Conservation (phyloP, 2,329 filamentous ascomycete species). For the Dactylonectria estremocensis region DNA sequence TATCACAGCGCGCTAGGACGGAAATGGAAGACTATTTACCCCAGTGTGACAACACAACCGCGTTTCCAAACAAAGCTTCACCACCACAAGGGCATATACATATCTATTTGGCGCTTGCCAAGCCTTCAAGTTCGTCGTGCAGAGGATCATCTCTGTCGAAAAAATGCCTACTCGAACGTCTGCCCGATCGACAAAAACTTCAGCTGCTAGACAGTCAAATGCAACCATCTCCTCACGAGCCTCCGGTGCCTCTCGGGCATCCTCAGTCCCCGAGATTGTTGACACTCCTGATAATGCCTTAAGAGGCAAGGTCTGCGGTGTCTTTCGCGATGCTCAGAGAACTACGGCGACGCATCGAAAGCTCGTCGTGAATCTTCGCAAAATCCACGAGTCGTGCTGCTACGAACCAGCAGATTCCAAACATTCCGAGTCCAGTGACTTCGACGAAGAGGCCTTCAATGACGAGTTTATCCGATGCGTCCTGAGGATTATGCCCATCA, state of each 20-base stretch:
- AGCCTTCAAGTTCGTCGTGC: constrained; percentile 11
- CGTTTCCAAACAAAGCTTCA: constrained; percentile 49
- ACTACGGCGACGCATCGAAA: constrained; percentile 94
- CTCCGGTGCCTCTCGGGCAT: constrained; percentile 64
- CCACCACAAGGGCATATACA: constrained; percentile 32
- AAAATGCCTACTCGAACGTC: constrained; percentile 67
- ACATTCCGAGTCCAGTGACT: constrained; percentile 72
- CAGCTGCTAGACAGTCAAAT: constrained; percentile 47
- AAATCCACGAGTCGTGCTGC: constrained; percentile 89
- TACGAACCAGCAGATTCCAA: constrained; percentile 72
- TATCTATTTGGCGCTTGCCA: constrained; percentile 14
- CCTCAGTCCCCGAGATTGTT: constrained; percentile 78
- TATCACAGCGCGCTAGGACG: constrained; percentile 45
- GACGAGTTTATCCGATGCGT: constrained; percentile 87
- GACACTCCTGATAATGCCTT: constrained; percentile 81
- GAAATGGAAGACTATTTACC: constrained; percentile 54
- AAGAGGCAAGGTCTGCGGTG: constrained; percentile 79
- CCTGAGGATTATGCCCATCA: constrained; percentile 85
- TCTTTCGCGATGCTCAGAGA: constrained; percentile 88
- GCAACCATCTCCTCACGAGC: constrained; percentile 52
- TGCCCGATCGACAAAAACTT: constrained; percentile 62
- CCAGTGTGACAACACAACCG: constrained; percentile 42
- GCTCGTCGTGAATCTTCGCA: constrained; percentile 87
- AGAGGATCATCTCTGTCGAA: constrained; percentile 22
- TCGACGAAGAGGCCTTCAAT: constrained; percentile 91